phyloP scores from a whole-genome alignment of 1,139 yeast species.

The Pichia sp. region DNA sequence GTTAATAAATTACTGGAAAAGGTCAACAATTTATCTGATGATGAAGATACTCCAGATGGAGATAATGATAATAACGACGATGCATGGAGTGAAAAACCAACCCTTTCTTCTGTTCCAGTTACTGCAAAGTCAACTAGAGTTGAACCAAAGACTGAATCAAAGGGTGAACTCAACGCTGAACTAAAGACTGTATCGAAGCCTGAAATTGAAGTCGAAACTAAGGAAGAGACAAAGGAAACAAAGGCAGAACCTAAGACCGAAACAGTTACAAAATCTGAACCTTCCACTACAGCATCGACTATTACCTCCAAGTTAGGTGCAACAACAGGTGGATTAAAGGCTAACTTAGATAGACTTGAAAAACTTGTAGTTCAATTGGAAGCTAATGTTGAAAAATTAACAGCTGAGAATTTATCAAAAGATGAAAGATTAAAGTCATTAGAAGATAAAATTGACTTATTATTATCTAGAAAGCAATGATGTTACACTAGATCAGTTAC shows the following conservation, averaged over 20 bases:
- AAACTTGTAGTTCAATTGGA: conserved; percentile 51
- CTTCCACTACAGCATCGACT: conserved; percentile 30
- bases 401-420: conserved; percentile 50
- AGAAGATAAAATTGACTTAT: conserved; percentile 38
- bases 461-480: conserved; percentile 22
- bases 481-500: too few species aligned
- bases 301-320: conserved; percentile 11
- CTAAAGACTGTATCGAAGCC: not conserved
- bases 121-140: not conserved
- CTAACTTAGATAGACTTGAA: conserved; percentile 61
- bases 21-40: conserved; percentile 29
- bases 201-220: not conserved
- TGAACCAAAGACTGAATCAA: not conserved
- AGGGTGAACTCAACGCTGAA: not conserved
- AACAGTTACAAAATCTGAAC: too few species aligned
- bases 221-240: not conserved
- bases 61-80: conserved; percentile 32
- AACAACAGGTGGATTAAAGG: conserved; percentile 44
- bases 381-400: conserved; percentile 44
- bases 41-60: conserved; percentile 35
- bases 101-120: not conserved
- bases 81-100: conserved; percentile 11
- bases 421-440: conserved; percentile 48
- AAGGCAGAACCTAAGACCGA: too few species aligned
- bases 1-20: conserved; percentile 47